Evolutionary conservation across 164 flowering plant genomes (phyloP).

Genomic region (Sextonia rubra): DNA sequence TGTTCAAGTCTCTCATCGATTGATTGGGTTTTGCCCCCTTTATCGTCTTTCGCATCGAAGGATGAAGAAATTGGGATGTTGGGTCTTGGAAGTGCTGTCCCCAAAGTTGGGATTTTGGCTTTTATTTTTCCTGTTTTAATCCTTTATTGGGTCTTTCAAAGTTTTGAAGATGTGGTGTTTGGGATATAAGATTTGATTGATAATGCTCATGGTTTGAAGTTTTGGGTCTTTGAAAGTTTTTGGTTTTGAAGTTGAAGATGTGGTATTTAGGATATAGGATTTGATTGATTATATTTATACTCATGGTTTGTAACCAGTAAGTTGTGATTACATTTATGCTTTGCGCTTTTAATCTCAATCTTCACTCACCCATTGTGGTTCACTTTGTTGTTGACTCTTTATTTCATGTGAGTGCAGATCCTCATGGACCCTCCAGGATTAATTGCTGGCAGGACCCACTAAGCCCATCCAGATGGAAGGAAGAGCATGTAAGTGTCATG

Average conservation of each 20-base stretch:
- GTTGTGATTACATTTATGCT: not conserved
- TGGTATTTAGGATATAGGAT: too few relatives aligned
- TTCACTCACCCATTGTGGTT: not conserved
- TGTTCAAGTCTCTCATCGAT: not conserved
- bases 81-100: not conserved
- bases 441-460: conserved; percentile 66
- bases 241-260: too few relatives aligned
- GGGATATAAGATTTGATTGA: too few relatives aligned
- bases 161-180: too few relatives aligned
- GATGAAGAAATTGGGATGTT: not conserved
- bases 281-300: too few relatives aligned
- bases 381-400: not conserved
- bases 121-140: too few relatives aligned
- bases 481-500: conserved; percentile 52
- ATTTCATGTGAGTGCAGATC: conserved; percentile 37
- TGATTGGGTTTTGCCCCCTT: not conserved
- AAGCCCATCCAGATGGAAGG: conserved; percentile 67
- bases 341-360: not conserved
- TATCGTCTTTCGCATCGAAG: not conserved
- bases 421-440: conserved; percentile 65
- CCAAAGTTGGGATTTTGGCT: not conserved
- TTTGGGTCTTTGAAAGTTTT: too few relatives aligned
- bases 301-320: too few relatives aligned
- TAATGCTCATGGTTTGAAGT: too few relatives aligned
- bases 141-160: too few relatives aligned